Base-by-base conservation (phyloP, 352 stramenopile species). In the Saprolegnia diclina region DNA sequence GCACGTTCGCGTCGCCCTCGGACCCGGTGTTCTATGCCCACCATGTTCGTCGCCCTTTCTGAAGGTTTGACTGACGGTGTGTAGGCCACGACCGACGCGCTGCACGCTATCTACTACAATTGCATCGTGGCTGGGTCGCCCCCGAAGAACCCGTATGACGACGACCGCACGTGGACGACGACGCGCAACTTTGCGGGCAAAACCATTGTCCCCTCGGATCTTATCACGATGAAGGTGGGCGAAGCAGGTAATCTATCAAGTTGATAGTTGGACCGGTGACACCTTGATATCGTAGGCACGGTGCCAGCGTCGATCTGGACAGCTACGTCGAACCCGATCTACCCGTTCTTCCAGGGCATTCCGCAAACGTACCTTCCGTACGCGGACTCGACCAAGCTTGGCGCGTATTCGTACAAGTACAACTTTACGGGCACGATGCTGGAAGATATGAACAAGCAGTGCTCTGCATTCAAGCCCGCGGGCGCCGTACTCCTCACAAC, bases 61-160 rank as follows among this genome's bases (percentile, higher is more conserved):
- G 11, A 18, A 24, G 9, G 0, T 26, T 14, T 48, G 18, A 14
- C 13, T 29, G 1, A 40, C 46, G 18, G 9, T 48, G 35, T 24
- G 4, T 57, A 67, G 62, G 62, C 62, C 21, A 77, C 80, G 22
- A 76, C 94, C 63, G 88, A 95, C 63, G 69, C 93, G 54, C 74
- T 95, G 37, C 85, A 92, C 73, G 87, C 83, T 9, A 91, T 94
- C 63, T 94, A 84, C 77, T 84, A 88, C 74, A 89, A 95, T 56
- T 95, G 88, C 48, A 71, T 83, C 5, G 73, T 94, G 18, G 85
- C 3, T 9, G 13, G 13, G 24, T 4, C 7, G 16, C 52, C 52
- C 1, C 52, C 52, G 3, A 59, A n/a, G 24, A 24, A 59, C 19
- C 11, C 11, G n/a, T 19, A 14, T 4, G 19, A 16, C 16, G 52